Evolutionary conservation across 1,284 basidiomycete genomes (phyloP).

Genomic region (Pascua sp.): DNA sequence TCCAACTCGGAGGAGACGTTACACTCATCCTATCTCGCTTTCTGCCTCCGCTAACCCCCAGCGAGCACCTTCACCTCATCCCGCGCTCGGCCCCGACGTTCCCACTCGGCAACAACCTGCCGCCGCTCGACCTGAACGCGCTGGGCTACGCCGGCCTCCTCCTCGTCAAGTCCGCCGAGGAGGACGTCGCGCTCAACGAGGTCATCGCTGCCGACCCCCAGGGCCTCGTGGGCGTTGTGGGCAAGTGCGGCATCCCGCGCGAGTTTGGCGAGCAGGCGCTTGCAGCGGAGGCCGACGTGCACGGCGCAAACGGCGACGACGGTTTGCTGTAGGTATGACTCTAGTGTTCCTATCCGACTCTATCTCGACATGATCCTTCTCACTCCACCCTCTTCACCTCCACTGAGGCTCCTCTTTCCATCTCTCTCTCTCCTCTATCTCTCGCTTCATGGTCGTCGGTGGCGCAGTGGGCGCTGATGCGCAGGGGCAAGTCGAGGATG

Average conservation of each 20-base stretch:
- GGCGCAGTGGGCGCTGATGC: too few species aligned
- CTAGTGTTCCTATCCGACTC: too few species aligned
- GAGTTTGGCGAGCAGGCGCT: slow-evolving; percentile 42
- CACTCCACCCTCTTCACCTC: too few species aligned
- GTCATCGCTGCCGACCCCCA: slow-evolving; percentile 29
- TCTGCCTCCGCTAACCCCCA: slow-evolving; percentile 15
- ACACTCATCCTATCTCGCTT: too few species aligned
- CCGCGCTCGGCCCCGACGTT: slow-evolving; percentile 57
- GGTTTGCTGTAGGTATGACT: slow-evolving; percentile 1
- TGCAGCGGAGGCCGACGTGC: slow-evolving; percentile 26
- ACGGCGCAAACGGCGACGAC: slow-evolving; percentile 11
- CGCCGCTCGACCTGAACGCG: slow-evolving; percentile 65
- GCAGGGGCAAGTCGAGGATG: too few species aligned
- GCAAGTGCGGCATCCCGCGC: slow-evolving; percentile 39
- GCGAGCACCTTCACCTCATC: slow-evolving; percentile 74
- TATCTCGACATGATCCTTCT: too few species aligned
- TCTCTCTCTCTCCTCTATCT: too few species aligned
- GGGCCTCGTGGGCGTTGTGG: slow-evolving; percentile 37
- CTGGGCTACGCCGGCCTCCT: slow-evolving; percentile 83
- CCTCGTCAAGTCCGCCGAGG: slow-evolving; percentile 71
- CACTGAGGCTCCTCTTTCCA: too few species aligned
- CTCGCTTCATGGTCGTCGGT: too few species aligned
- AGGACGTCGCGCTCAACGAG: slow-evolving; percentile 66
- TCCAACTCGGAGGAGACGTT: neutral
- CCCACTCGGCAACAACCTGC: slow-evolving; percentile 23